Percentiles rank a stretch among this genome's conserved stretches.
Evolutionary conservation across 257 asterid genomes (phyloP).

Genomic region (Leptodermis oblonga): DNA sequence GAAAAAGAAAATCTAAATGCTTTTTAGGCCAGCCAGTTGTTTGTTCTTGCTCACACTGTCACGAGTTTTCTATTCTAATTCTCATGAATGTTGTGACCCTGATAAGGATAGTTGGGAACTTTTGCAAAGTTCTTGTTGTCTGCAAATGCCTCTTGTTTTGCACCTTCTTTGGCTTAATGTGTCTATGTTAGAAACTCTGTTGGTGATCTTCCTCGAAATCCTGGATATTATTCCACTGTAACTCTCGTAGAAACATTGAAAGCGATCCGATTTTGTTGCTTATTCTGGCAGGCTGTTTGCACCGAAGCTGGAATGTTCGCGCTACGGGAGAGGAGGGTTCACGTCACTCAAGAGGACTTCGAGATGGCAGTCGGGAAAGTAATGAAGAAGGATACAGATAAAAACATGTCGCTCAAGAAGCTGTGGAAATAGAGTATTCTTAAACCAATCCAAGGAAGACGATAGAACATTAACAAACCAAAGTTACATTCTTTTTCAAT

Average conservation of each 20-base stretch:
- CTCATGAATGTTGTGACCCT: too few species aligned
- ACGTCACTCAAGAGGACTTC: conserved; percentile 92
- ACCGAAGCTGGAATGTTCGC: conserved; percentile 99
- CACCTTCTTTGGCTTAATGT: background rate
- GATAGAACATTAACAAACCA: background rate
- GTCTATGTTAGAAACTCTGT: background rate
- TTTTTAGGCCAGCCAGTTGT: too few species aligned
- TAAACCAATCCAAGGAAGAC: background rate
- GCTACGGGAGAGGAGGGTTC: conserved; percentile 88
- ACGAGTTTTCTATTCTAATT: too few species aligned
- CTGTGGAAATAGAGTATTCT: conserved; percentile 5
- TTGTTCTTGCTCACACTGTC: background rate
- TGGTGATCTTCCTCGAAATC: too few species aligned
- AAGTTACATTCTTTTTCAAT: background rate
- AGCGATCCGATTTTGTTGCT: background rate
- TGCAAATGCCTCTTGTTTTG: background rate
- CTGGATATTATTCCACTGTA: too few species aligned
- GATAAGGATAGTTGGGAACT: background rate
- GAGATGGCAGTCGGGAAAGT: conserved; percentile 98
- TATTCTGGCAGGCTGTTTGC: conserved; percentile 73
- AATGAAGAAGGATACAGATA: conserved; percentile 94
- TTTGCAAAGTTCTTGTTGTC: background rate
- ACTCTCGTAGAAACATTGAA: background rate
- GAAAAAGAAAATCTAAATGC: too few species aligned
- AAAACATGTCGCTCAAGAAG: conserved; percentile 14